Evolutionary conservation across 1,139 yeast genomes (phyloP), one percentile per base, ranked within the genome.

Genomic region (Kluyveromyces sp.): DNA sequence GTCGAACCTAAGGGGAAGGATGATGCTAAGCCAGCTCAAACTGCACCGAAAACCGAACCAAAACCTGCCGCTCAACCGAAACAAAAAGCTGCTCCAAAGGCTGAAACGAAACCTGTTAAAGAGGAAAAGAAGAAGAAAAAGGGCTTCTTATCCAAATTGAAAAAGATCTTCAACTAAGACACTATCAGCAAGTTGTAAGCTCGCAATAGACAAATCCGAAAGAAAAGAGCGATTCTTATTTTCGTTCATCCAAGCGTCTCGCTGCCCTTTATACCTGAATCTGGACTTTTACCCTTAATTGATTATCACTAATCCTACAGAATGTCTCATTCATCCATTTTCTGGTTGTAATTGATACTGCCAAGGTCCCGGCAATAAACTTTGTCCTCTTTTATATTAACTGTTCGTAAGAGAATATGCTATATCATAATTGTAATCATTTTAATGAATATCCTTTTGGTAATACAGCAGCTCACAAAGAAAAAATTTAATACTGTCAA

Each of bases 61-160:
- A 38, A 17, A n/a, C 30, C 15, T 11, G 13, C 28, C 12, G 20
- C 17, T 11, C 11, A 11, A n/a, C 19, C 22, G 3, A 29, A 36
- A 6, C 31, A 31, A 40, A 31, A 37, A 4, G 20, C 36, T 11
- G 13, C 36, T 4, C 13, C 15, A 12, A 33, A 20, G 9, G 20
- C 9, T n/a, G 37, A 3, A 33, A 17, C 18, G 13, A 25, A 38
- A 26, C 31, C 39, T 28, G 32, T 7, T 25, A 32, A 36, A 33
- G 57, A 61, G 41, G 59, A 62, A 44, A 62, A 63, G 47, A 67
- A 70, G 59, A 71, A 71, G 66, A 73, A 70, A 61, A 61, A 59
- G 35, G 70, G 75, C 17, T 64, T 71, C 43, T 61, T 73, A 40
- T 64, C 75, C 40, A 74, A 71, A 55, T 56, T 74, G 49, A 74